phyloP scores from a whole-genome alignment of 2,329 filamentous ascomycete species.

The Raffaelea ambrosiae region DNA sequence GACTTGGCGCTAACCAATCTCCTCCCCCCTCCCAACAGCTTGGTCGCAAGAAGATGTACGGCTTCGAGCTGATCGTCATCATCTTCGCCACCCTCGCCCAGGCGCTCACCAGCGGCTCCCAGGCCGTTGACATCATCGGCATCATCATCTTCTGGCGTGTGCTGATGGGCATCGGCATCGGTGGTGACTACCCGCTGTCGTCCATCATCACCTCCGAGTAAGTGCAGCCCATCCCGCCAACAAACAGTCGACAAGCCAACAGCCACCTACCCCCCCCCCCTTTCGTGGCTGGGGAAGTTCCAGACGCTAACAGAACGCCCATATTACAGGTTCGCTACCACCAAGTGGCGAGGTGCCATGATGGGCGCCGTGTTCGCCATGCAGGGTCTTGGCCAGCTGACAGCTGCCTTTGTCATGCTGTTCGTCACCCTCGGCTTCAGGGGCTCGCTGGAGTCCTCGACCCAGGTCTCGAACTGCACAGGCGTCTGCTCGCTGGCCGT shows the following conservation, averaged over 20 bases:
- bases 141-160: constrained; percentile 75
- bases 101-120: constrained; percentile 55
- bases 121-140: constrained; percentile 53
- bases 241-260: neutral
- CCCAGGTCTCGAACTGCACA: constrained; percentile 46
- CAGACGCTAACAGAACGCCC: neutral
- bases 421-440: constrained; percentile 68
- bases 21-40: constrained; percentile 5
- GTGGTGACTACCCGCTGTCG: constrained; percentile 73
- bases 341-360: constrained; percentile 79
- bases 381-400: constrained; percentile 77
- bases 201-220: constrained; percentile 74
- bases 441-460: constrained; percentile 45
- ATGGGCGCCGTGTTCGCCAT: constrained; percentile 82
- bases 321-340: constrained; percentile 64
- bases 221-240: neutral
- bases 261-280: too few relatives aligned
- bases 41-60: constrained; percentile 52
- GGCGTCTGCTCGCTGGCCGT: constrained; percentile 60
- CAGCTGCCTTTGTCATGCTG: constrained; percentile 65
- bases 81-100: constrained; percentile 71
- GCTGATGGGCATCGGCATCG: constrained; percentile 63
- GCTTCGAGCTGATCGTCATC: constrained; percentile 70
- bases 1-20: too few relatives aligned
- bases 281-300: too few relatives aligned